Evolutionary conservation across 768 basidiomycete species (phyloP).

Genomic region (Tylopilus subfusipes): DNA sequence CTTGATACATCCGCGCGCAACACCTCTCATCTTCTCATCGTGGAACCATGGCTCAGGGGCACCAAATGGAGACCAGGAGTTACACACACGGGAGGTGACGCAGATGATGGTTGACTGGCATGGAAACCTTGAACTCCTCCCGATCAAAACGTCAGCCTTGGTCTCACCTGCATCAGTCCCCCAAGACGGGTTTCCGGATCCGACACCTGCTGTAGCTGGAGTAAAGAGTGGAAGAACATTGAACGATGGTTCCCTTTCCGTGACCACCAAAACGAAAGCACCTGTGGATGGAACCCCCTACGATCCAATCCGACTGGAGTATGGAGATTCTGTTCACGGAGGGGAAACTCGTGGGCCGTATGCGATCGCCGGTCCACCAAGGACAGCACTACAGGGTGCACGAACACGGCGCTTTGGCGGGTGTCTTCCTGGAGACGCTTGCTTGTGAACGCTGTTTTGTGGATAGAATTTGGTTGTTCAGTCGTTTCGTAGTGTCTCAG

Average conservation of each 20-base stretch:
- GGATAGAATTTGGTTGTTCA: background rate
- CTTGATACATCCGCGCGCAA: background rate
- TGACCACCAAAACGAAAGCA: background rate
- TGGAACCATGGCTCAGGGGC: background rate
- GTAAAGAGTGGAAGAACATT: background rate
- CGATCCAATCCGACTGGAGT: slow-evolving; percentile 22
- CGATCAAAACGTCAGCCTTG: background rate
- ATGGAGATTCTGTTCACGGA: slow-evolving; percentile 1
- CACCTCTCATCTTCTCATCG: background rate
- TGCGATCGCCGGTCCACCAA: slow-evolving; percentile 3
- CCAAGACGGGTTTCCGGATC: slow-evolving; percentile 23
- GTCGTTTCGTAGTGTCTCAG: too few species aligned
- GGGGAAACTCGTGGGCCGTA: slow-evolving; percentile 6
- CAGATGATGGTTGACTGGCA: slow-evolving; percentile 19
- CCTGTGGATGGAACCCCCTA: slow-evolving; percentile 9
- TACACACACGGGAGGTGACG: background rate
- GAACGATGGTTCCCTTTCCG: background rate
- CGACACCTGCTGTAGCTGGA: slow-evolving; percentile 8
- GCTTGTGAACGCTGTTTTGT: slow-evolving; percentile 4
- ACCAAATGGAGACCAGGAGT: background rate
- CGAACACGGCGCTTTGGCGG: slow-evolving; percentile 17
- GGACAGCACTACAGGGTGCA: background rate
- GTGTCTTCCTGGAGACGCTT: slow-evolving; percentile 8
- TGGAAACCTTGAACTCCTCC: slow-evolving; percentile 17
- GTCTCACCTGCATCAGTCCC: slow-evolving; percentile 11